A percentile compares a stretch with the other conserved stretches of the same genome.
phyloP scores from a whole-genome alignment of 495 filamentous ascomycete genomes.

The Aspergillus cavernicola region DNA sequence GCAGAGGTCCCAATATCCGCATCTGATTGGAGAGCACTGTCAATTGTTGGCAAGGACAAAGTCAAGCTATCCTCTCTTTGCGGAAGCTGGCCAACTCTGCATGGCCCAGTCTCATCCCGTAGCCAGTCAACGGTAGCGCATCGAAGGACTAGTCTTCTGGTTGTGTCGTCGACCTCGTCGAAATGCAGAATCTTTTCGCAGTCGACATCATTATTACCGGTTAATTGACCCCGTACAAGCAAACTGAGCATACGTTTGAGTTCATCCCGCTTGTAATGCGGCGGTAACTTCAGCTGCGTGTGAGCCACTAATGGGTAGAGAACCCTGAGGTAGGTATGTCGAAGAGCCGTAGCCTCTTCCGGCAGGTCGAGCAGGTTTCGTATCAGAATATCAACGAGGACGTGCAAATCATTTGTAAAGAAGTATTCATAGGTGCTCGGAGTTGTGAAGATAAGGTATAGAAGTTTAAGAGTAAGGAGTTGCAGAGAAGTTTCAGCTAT shows the following conservation, averaged over 20 bases:
- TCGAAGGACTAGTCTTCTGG: slow-evolving; percentile 73
- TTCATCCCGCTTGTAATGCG: slow-evolving; percentile 90
- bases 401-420: slow-evolving; percentile 93
- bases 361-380: slow-evolving; percentile 93
- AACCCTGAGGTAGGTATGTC: slow-evolving; percentile 97
- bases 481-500: slow-evolving; percentile 80
- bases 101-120: slow-evolving; percentile 32
- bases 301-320: slow-evolving; percentile 85
- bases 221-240: slow-evolving; percentile 47
- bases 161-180: slow-evolving; percentile 86
- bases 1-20: slow-evolving; percentile 23
- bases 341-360: slow-evolving; percentile 69
- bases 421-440: slow-evolving; percentile 93
- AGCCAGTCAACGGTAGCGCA: slow-evolving; percentile 86
- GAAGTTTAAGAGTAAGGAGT: slow-evolving; percentile 87
- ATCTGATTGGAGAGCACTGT: slow-evolving; percentile 15
- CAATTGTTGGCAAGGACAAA: neutral
- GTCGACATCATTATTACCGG: slow-evolving; percentile 27
- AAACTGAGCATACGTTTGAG: slow-evolving; percentile 69
- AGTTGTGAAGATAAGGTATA: slow-evolving; percentile 93
- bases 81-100: neutral
- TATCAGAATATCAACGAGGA: slow-evolving; percentile 92
- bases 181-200: slow-evolving; percentile 68
- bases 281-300: slow-evolving; percentile 79
- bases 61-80: slow-evolving; percentile 6